Conservation (phyloP, 2,329 filamentous ascomycete species). For the Pyricularia grisea region DNA sequence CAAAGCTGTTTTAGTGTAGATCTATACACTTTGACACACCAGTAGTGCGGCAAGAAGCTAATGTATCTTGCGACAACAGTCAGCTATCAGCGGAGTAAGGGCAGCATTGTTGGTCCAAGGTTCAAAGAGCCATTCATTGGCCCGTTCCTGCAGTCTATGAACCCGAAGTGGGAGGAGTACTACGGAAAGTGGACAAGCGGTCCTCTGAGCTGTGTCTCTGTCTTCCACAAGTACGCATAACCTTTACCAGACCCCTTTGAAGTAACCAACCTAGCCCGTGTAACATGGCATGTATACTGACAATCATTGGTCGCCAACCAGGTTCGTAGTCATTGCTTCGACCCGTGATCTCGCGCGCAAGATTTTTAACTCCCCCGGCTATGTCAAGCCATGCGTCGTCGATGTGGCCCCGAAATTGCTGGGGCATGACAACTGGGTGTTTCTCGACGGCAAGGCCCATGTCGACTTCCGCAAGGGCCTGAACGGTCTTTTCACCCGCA, state of each 20-base stretch:
- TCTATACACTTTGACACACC: neutral
- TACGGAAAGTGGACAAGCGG: conserved; percentile 87
- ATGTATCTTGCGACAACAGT: conserved; percentile 35
- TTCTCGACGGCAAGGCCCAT: conserved; percentile 88
- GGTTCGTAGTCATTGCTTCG: conserved; percentile 94
- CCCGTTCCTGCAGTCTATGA: conserved; percentile 86
- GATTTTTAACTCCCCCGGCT: conserved; percentile 87
- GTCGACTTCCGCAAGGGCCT: conserved; percentile 96
- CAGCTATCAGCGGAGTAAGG: conserved; percentile 66
- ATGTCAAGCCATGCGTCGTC: conserved; percentile 93
- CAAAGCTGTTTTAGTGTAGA: neutral
- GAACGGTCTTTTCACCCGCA: conserved; percentile 87
- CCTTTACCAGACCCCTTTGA: neutral
- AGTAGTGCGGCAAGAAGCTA: conserved; percentile 7
- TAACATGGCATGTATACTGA: neutral
- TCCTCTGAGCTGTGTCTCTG: conserved; percentile 89
- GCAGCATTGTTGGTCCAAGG: conserved; percentile 62
- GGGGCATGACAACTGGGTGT: conserved; percentile 90
- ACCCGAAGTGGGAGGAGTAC: conserved; percentile 88
- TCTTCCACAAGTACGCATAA: conserved; percentile 86
- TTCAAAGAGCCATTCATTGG: conserved; percentile 84
- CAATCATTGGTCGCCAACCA: conserved; percentile 23
- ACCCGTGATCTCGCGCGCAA: conserved; percentile 93
- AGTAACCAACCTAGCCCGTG: neutral
- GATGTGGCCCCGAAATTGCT: conserved; percentile 91